Percentiles rank a stretch among this genome's conserved stretches.
phyloP scores from a whole-genome alignment of 805 yeast genomes.

The Dipodascopsis tothii region DNA sequence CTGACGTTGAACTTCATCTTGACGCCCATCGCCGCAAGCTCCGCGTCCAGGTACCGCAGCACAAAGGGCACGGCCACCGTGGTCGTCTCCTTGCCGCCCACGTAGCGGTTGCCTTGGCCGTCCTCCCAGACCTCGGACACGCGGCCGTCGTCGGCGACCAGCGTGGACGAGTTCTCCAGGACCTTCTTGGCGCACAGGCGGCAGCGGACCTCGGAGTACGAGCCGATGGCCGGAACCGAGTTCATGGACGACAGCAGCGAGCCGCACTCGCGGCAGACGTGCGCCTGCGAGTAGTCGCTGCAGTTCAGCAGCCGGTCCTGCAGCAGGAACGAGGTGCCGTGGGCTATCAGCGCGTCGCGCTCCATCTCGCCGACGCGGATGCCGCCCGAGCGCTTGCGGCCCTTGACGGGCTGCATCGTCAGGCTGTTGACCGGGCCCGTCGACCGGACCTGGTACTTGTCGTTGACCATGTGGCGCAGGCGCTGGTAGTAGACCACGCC shows the following conservation, averaged over 20 bases:
- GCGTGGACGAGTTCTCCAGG: conserved; percentile 41
- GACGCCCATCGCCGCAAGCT: conserved; percentile 96
- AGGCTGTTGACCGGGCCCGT: conserved; percentile 96
- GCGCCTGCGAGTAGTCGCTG: conserved; percentile 87
- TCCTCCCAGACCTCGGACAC: conserved; percentile 91
- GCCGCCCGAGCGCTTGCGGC: conserved; percentile 98
- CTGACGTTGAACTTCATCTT: conserved; percentile 81
- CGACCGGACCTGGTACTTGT: conserved; percentile 97
- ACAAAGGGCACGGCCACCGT: conserved; percentile 96
- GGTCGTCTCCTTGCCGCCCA: conserved; percentile 90
- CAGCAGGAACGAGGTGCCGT: conserved; percentile 89
- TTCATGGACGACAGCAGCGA: conserved; percentile 82
- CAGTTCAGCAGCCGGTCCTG: conserved; percentile 94
- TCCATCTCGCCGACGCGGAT: conserved; percentile 99
- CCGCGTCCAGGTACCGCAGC: conserved; percentile 87
- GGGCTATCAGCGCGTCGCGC: conserved; percentile 97
- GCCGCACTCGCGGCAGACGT: conserved; percentile 89
- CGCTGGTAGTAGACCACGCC: conserved; percentile 98
- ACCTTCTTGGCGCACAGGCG: conserved; percentile 79
- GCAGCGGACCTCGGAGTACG: conserved; percentile 67
- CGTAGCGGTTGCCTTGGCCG: conserved; percentile 84
- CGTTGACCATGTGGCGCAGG: conserved; percentile 98
- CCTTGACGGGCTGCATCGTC: conserved; percentile 99
- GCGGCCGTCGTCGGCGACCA: conserved; percentile 42
- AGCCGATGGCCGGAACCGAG: conserved; percentile 85